Base-by-base conservation (phyloP, 176 grass and related monocot genomes). In the Triticum timopheevii region DNA sequence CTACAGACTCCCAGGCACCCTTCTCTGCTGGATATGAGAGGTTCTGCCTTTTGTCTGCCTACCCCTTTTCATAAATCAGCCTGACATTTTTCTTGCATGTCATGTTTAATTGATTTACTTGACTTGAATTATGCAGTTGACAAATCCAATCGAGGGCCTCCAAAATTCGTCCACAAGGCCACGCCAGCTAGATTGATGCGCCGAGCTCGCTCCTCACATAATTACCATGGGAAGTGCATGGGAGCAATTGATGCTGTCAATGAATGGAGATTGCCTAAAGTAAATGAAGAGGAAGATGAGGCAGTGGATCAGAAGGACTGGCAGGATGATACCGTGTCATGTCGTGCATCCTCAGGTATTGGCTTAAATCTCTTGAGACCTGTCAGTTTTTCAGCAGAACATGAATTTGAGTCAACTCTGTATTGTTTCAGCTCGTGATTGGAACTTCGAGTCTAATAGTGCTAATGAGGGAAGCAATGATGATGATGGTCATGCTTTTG, bases 291-390 rank as follows among this genome's bases (percentile, higher is more conserved):
- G 56, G 65, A 79, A 16, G 88, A 88, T 24, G 78, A 86, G 66
- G 69, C 7, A 74, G 25, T 16, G 38, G 82, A 85, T 82, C 61
- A 85, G 39, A 86, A 84, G 49, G 73, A 92, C 64, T 89, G 85
- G 90, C 65, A 86, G 63, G 73, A 20, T 78, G 81, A 80, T 68
- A 90, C 88, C 1, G 39, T 90, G 42, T 92, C 94, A 35, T 92
- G 86, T 90, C 77, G 10, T 83, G 62, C 74, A 85, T 92, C 92
- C n/a, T 94, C 94, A 56, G 92, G 90, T 97, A 90, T 31, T 67
- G 36, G 17, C 38, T 47, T 83, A 77, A 65, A 86, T 75, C 73
- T 88, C 38, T 63, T 54, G 5, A 47, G 44, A 54, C 64, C 73
- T 63, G 16, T 76, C 47, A 52, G 28, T 34, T 75, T 81, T 81